Evolutionary conservation across 1,139 yeast species (phyloP).

Genomic region (Zygoascus meyerae): DNA sequence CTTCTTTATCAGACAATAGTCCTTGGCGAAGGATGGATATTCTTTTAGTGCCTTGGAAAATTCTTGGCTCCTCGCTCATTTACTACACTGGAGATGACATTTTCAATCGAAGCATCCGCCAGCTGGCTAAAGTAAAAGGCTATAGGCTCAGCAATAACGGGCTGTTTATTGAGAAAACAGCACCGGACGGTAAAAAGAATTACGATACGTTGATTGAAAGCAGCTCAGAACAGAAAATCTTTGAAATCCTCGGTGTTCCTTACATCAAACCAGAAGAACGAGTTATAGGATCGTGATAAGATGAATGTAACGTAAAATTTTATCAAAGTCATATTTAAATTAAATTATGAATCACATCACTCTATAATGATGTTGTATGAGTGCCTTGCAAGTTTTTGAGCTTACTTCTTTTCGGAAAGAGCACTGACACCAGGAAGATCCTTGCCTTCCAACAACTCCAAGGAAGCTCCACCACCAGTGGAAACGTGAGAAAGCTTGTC

Average conservation of each 20-base stretch:
- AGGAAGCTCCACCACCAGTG: constrained; percentile 99
- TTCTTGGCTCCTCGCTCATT: constrained; percentile 48
- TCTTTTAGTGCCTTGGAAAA: constrained; percentile 45
- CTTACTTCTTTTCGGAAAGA: constrained; percentile 54
- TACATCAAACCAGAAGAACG: constrained; percentile 46
- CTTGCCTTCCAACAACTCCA: constrained; percentile 97
- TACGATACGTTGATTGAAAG: constrained; percentile 39
- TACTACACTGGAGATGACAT: constrained; percentile 57
- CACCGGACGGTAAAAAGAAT: constrained; percentile 16
- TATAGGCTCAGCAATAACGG: constrained; percentile 48
- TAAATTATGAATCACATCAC: background rate
- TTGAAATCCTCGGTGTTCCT: constrained; percentile 42
- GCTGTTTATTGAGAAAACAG: constrained; percentile 30
- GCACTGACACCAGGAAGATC: constrained; percentile 94
- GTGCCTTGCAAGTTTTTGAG: background rate
- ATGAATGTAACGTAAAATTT: background rate
- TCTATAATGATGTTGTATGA: background rate
- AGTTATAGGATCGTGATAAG: constrained; percentile 28
- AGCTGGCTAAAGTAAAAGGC: constrained; percentile 42
- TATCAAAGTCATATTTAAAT: background rate
- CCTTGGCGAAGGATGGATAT: constrained; percentile 54
- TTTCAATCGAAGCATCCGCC: constrained; percentile 48
- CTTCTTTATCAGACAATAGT: constrained; percentile 25
- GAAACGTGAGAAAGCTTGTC: constrained; percentile 95
- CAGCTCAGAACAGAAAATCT: constrained; percentile 43